Percentiles rank a stretch among this genome's conserved stretches.
Conservation (phyloP, 352 stramenopile species). For the Phytophthora gonapodyides region DNA sequence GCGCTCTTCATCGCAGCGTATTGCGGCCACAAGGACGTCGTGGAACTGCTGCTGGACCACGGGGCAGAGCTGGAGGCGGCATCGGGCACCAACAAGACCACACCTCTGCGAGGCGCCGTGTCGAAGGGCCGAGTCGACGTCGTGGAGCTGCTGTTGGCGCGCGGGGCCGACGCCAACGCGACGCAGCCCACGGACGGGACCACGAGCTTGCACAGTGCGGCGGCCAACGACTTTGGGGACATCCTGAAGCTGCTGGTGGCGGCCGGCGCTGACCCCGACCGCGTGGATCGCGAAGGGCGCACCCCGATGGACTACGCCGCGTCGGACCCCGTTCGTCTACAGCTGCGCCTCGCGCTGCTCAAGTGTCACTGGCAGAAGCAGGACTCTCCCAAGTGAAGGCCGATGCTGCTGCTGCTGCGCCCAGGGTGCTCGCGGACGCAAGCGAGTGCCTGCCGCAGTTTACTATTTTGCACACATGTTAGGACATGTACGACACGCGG, state of each 20-base stretch:
- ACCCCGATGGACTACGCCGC: conserved; percentile 51
- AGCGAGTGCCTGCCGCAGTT: conserved; percentile 12
- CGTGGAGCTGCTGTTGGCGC: conserved; percentile 42
- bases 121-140: conserved; percentile 45
- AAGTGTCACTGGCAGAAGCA: conserved; percentile 61
- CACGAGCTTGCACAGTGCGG: conserved; percentile 55
- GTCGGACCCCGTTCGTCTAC: conserved; percentile 48
- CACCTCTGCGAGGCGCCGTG: conserved; percentile 50
- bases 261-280: conserved; percentile 44
- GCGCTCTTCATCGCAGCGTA: conserved; percentile 57
- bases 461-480: conserved; percentile 34
- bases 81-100: conserved; percentile 50
- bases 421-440: background rate
- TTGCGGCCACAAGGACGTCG: conserved; percentile 51
- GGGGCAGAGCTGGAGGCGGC: conserved; percentile 48
- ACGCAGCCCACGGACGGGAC: conserved; percentile 44
- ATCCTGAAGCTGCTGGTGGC: conserved; percentile 47
- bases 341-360: conserved; percentile 54
- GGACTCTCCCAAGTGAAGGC: conserved; percentile 19
- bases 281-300: conserved; percentile 37
- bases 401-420: background rate
- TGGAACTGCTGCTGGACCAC: conserved; percentile 45
- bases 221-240: conserved; percentile 44
- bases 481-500: conserved; percentile 35
- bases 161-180: conserved; percentile 49